A percentile compares a stretch with the other conserved stretches of the same genome.
Evolutionary conservation across 2,329 filamentous ascomycete species (phyloP).

Genomic region (Fusarium annulatum): DNA sequence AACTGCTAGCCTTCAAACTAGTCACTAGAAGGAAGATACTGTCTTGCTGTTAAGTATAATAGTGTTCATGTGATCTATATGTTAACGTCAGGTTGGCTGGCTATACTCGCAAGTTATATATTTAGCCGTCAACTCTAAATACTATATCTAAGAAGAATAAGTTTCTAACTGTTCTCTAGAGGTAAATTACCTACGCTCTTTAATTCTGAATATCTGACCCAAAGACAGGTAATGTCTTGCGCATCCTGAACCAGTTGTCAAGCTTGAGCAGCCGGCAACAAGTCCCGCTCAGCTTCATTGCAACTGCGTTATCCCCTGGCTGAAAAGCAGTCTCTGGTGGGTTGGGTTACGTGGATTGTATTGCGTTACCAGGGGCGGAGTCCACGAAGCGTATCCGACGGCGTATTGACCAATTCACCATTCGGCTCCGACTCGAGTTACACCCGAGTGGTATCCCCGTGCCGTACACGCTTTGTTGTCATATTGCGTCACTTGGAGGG

Average conservation of each 20-base stretch:
- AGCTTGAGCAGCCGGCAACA: neutral
- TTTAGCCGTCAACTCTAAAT: neutral
- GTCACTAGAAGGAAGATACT: neutral
- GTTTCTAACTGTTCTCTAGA: neutral
- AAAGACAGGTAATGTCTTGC: neutral
- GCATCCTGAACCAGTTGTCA: neutral
- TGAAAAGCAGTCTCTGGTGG: neutral
- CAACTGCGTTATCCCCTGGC: neutral
- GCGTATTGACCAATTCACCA: neutral
- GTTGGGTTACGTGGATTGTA: neutral
- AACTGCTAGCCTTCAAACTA: neutral
- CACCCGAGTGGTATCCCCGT: constrained; percentile 8
- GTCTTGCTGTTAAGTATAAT: neutral
- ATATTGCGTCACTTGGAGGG: neutral
- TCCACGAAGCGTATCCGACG: neutral
- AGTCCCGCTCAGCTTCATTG: neutral
- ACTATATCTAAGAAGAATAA: no score
- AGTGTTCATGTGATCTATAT: neutral
- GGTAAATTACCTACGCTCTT: neutral
- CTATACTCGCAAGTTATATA: neutral
- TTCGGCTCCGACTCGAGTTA: constrained; percentile 14
- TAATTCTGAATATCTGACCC: neutral
- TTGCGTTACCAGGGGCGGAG: neutral
- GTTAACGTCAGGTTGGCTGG: neutral
- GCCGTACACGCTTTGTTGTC: constrained; percentile 6